Evolutionary conservation across 306 rosid genomes (phyloP).

Genomic region (Neltuma alba): DNA sequence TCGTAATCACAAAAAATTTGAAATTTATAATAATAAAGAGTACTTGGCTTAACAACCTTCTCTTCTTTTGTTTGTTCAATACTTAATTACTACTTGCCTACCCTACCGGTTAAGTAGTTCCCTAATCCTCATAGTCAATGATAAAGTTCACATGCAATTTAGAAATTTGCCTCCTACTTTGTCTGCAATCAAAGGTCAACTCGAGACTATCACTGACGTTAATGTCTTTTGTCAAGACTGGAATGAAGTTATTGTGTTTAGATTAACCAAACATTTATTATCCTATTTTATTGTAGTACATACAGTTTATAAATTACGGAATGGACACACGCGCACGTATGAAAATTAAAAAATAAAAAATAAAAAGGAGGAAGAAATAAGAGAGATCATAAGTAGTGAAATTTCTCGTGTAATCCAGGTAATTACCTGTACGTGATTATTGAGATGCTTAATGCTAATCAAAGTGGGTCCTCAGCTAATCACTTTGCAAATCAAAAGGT

Average conservation of each 20-base stretch:
- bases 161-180: neutral
- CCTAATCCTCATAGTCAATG: constrained; percentile 23
- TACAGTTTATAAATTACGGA: neutral
- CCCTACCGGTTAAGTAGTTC: constrained; percentile 34
- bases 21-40: too few species aligned
- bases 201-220: neutral
- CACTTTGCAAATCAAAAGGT: constrained; percentile 1
- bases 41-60: constrained; percentile 29
- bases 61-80: neutral
- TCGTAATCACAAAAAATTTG: neutral
- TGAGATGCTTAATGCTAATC: constrained; percentile 9
- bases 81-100: constrained; percentile 36
- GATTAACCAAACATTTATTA: neutral
- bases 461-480: constrained; percentile 18
- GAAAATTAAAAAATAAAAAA: neutral
- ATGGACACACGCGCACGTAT: neutral
- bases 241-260: neutral
- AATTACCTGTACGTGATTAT: neutral
- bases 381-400: neutral
- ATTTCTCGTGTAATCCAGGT: neutral
- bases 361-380: neutral
- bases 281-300: neutral
- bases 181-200: neutral
- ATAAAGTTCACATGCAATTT: constrained; percentile 29
- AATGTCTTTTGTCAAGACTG: neutral